A percentile compares a stretch with the other conserved stretches of the same genome.
These are phyloP conservation scores for Alternaria gansuensis DNA, from an alignment of 2,329 filamentous ascomycete species.

Conservation along the genomic window DNA sequence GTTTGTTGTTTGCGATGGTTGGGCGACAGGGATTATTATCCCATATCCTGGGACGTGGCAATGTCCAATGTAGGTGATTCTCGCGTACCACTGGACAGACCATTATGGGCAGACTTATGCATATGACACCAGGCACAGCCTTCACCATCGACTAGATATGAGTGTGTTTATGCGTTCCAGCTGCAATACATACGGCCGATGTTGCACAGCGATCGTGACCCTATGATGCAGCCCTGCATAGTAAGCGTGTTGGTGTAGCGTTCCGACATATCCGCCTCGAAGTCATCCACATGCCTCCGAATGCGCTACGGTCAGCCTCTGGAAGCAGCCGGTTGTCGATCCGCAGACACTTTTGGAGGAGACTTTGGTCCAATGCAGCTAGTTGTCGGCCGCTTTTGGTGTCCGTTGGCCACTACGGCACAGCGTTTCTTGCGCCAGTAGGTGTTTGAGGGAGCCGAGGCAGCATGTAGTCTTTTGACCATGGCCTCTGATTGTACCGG, in stretches of 20 bases:
- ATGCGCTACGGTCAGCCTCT: conserved; percentile 1
- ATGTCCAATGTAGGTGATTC: neutral
- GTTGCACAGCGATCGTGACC: conserved; percentile 1
- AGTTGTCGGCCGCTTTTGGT: neutral
- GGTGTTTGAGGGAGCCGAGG: neutral
- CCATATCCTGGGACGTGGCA: conserved; percentile 7
- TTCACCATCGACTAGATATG: neutral
- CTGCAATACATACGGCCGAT: neutral
- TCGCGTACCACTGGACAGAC: neutral
- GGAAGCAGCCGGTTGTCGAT: conserved; percentile 4
- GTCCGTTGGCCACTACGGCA: neutral
- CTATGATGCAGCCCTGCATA: conserved; percentile 1
- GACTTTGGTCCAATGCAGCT: neutral
- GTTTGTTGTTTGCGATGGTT: conserved; percentile 9
- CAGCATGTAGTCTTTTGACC: neutral
- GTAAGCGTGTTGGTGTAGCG: conserved; percentile 12
- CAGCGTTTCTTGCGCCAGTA: neutral
- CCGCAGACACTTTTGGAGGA: neutral
- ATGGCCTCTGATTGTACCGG: neutral
- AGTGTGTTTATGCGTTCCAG: neutral
- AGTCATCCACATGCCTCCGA: neutral
- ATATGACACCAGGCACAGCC: neutral
- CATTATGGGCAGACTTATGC: neutral
- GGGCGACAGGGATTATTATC: conserved; percentile 4
- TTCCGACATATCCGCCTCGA: conserved; percentile 11